Conservation (phyloP, 495 filamentous ascomycete species). For the Annulohypoxylon bovei region DNA sequence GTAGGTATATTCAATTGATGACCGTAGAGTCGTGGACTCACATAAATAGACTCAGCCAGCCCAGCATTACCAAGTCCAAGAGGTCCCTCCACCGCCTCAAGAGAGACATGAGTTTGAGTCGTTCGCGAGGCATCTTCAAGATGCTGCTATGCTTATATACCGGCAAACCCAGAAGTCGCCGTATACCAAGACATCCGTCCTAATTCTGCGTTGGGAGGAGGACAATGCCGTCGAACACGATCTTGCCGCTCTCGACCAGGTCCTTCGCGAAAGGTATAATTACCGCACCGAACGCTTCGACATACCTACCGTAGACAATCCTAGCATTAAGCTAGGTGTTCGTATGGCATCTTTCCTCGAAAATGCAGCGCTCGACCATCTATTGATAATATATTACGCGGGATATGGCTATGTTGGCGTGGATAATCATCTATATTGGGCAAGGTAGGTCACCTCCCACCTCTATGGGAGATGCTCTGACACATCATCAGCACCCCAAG, state of each 20-base stretch:
- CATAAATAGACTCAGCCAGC: constrained; percentile 32
- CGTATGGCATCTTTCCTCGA: constrained; percentile 62
- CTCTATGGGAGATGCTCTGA: constrained; percentile 32
- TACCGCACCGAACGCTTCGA: constrained; percentile 62
- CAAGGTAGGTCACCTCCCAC: constrained; percentile 57
- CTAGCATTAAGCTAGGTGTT: constrained; percentile 63
- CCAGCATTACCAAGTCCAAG: constrained; percentile 39
- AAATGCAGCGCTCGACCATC: constrained; percentile 61
- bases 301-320: constrained; percentile 61
- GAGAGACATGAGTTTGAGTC: constrained; percentile 66
- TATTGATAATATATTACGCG: constrained; percentile 67
- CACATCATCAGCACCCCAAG: constrained; percentile 49
- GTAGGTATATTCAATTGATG: constrained; percentile 45
- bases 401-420: constrained; percentile 61
- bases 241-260: constrained; percentile 57
- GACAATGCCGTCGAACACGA: constrained; percentile 61
- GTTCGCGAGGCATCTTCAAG: constrained; percentile 66
- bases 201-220: constrained; percentile 66
- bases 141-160: constrained; percentile 65
- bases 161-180: constrained; percentile 61
- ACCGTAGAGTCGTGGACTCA: constrained; percentile 27
- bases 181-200: constrained; percentile 62
- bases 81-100: constrained; percentile 44
- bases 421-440: constrained; percentile 66
- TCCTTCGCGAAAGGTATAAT: constrained; percentile 63